phyloP scores from a whole-genome alignment of 768 basidiomycete species.

The Cyclocybe cylindracea region DNA sequence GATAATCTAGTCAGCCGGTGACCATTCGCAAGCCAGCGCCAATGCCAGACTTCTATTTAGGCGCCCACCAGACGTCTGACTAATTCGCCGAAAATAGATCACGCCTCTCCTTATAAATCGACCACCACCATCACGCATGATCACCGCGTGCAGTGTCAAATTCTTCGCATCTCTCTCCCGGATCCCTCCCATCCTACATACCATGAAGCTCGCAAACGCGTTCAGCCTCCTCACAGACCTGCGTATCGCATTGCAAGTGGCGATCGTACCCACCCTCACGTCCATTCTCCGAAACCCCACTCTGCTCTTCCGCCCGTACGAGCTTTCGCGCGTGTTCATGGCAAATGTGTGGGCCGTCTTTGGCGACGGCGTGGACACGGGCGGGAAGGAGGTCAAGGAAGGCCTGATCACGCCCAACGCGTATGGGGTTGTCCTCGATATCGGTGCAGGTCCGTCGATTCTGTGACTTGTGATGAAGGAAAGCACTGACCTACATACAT shows the following conservation, averaged over 20 bases:
- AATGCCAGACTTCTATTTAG: no score
- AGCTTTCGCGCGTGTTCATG: constrained; percentile 58
- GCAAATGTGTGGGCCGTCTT: constrained; percentile 54
- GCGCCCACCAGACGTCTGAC: no score
- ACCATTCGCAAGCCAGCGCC: no score
- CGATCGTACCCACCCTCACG: constrained; percentile 42
- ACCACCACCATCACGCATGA: no score
- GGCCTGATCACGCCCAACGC: constrained; percentile 54
- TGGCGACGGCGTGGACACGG: constrained; percentile 46
- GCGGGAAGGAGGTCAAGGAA: constrained; percentile 39
- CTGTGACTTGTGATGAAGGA: background rate
- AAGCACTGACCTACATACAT: background rate
- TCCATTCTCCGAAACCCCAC: constrained; percentile 39
- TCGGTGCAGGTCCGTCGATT: constrained; percentile 57
- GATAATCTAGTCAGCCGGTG: no score
- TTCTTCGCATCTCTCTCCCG: no score
- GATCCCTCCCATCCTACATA: no score
- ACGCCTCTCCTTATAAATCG: no score
- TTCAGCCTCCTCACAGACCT: constrained; percentile 45
- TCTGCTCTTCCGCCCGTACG: constrained; percentile 43
- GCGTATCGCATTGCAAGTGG: constrained; percentile 33
- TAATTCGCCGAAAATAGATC: no score
- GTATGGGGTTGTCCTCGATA: constrained; percentile 60
- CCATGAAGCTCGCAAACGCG: constrained; percentile 45
- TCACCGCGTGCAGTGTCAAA: no score